phyloP scores from a whole-genome alignment of 495 filamentous ascomycete species.

The Margaritispora aquatica region DNA sequence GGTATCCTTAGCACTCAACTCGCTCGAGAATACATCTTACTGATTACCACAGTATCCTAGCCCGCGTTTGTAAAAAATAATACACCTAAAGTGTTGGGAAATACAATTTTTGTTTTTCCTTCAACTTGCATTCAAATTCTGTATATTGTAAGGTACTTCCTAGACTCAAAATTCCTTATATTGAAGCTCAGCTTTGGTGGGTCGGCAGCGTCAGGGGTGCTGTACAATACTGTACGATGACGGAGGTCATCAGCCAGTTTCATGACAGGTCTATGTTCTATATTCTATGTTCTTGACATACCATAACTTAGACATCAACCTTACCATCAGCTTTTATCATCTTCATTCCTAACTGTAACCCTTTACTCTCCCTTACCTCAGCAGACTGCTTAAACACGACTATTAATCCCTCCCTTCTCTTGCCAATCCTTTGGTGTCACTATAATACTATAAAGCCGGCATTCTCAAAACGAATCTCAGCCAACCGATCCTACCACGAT shows the following conservation, averaged over 20 bases:
- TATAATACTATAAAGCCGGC: neutral
- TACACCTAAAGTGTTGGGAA: too few species aligned
- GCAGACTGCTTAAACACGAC: too few species aligned
- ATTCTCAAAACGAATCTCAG: slow-evolving; percentile 7
- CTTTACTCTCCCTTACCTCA: neutral
- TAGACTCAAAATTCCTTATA: too few species aligned
- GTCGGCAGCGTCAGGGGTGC: neutral
- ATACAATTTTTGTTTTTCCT: too few species aligned
- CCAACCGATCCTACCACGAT: slow-evolving; percentile 15
- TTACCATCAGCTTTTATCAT: neutral
- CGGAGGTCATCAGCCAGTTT: neutral
- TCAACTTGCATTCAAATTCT: too few species aligned
- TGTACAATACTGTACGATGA: neutral
- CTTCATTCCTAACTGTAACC: neutral
- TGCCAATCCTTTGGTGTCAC: neutral
- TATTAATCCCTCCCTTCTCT: neutral
- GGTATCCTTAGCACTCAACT: too few species aligned
- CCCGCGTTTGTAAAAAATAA: too few species aligned
- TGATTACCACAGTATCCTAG: too few species aligned
- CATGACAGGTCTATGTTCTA: neutral
- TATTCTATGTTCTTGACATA: too few species aligned
- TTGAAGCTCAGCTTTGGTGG: too few species aligned
- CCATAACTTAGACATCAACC: neutral
- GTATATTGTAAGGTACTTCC: too few species aligned
- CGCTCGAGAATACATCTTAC: too few species aligned